A percentile compares a stretch with the other conserved stretches of the same genome.
Conservation (phyloP, 805 yeast genomes). For the Nakazawaea anatomiae region DNA sequence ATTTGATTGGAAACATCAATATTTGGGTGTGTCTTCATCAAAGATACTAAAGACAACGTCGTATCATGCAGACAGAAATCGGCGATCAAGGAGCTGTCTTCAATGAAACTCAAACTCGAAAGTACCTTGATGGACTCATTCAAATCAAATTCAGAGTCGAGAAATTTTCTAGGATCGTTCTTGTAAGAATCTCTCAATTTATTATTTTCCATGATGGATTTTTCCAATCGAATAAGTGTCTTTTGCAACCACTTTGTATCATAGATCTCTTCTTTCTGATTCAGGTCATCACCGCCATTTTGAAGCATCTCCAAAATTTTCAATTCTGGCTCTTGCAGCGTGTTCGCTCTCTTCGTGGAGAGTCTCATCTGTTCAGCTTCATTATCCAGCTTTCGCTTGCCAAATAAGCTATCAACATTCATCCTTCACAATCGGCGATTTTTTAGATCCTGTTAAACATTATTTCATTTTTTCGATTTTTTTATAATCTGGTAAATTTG, state of each 20-base stretch:
- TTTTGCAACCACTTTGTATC: constrained; percentile 2
- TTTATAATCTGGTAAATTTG: not conserved
- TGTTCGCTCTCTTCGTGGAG: not conserved
- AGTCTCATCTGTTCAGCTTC: not conserved
- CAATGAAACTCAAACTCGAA: constrained; percentile 5
- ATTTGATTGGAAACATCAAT: constrained; percentile 4
- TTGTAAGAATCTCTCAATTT: constrained; percentile 3
- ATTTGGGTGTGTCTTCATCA: constrained; percentile 11
- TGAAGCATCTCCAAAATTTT: constrained; percentile 1
- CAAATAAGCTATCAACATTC: constrained; percentile 6
- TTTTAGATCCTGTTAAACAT: not conserved
- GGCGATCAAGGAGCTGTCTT: not conserved
- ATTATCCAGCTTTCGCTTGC: not conserved
- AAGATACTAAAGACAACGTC: not conserved
- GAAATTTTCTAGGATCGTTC: constrained; percentile 5
- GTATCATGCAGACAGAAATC: not conserved
- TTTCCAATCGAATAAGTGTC: not conserved
- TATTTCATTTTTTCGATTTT: not conserved
- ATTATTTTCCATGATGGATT: constrained; percentile 3
- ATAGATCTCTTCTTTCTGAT: constrained; percentile 2
- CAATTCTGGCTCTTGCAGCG: not conserved
- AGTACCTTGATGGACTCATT: constrained; percentile 9
- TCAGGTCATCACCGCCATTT: constrained; percentile 8
- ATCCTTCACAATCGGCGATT: not conserved
- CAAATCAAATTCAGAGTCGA: constrained; percentile 11